These are phyloP conservation scores for Ceratocystis destructans DNA, from an alignment of 2,329 filamentous ascomycete genomes.

Conservation along the genomic window DNA sequence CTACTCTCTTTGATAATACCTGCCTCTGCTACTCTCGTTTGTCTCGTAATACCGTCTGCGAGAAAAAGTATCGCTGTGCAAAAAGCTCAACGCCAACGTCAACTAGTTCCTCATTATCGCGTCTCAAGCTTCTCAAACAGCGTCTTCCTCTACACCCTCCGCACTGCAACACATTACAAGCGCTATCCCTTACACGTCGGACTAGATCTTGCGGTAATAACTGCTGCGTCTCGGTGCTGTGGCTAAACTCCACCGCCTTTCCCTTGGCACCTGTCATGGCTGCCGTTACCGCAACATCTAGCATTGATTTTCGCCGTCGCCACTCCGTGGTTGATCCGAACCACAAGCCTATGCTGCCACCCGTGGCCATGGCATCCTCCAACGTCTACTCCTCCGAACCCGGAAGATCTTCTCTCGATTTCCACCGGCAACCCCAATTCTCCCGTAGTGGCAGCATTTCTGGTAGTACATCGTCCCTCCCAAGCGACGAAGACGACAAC, in stretches of 20 bases:
- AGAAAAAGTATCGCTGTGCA: not conserved
- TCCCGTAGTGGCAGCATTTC: constrained; percentile 18
- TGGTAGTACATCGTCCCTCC: constrained; percentile 17
- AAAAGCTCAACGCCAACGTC: not conserved
- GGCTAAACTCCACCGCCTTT: not conserved
- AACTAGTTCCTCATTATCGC: not conserved
- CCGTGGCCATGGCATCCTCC: constrained; percentile 19
- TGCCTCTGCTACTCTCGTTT: constrained; percentile 10
- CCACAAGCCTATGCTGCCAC: constrained; percentile 11
- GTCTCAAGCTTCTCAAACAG: not conserved
- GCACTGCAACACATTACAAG: not conserved
- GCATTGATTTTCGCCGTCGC: constrained; percentile 15
- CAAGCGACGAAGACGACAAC: constrained; percentile 23
- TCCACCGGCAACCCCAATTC: constrained; percentile 14
- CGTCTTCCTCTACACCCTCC: not conserved
- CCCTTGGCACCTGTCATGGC: constrained; percentile 16
- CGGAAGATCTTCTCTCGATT: constrained; percentile 11
- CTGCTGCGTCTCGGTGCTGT: not conserved
- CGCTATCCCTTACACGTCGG: not conserved
- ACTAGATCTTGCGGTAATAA: not conserved
- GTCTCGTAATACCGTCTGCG: constrained; percentile 1
- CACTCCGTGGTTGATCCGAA: constrained; percentile 16
- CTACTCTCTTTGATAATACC: constrained; percentile 6
- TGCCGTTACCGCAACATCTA: constrained; percentile 12
- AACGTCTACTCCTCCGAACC: constrained; percentile 16